Conservation (phyloP, 2,329 filamentous ascomycete species). For the Neopestalotiopsis rosae region DNA sequence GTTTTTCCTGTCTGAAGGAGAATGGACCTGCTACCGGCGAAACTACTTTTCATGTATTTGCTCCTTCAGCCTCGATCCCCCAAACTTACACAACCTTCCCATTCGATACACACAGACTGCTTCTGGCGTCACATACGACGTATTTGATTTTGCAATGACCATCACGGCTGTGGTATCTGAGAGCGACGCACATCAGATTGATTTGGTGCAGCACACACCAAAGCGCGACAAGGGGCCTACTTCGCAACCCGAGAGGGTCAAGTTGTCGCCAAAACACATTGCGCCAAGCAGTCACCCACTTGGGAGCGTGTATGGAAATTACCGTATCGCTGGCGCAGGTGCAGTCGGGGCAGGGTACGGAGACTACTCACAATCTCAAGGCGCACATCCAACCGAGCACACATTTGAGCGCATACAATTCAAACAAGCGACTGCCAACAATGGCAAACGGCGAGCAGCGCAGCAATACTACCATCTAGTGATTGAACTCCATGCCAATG, state of each 20-base stretch:
- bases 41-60: slow-evolving; percentile 91
- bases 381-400: slow-evolving; percentile 55
- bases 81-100: slow-evolving; percentile 48
- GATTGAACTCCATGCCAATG: slow-evolving; percentile 79
- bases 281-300: slow-evolving; percentile 52
- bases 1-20: slow-evolving; percentile 79
- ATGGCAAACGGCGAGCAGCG: slow-evolving; percentile 86
- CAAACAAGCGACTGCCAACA: slow-evolving; percentile 92
- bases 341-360: slow-evolving; percentile 44
- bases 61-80: slow-evolving; percentile 73
- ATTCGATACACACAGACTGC: slow-evolving; percentile 51
- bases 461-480: slow-evolving; percentile 95
- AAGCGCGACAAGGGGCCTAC: slow-evolving; percentile 90
- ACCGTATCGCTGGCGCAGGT: slow-evolving; percentile 36
- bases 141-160: slow-evolving; percentile 80
- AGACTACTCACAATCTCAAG: slow-evolving; percentile 37
- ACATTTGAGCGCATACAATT: slow-evolving; percentile 92
- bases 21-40: slow-evolving; percentile 91
- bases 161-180: slow-evolving; percentile 85
- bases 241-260: slow-evolving; percentile 72
- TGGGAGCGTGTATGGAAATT: slow-evolving; percentile 46
- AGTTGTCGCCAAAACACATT: slow-evolving; percentile 70
- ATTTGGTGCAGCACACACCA: slow-evolving; percentile 88
- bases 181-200: slow-evolving; percentile 75
- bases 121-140: slow-evolving; percentile 63